A percentile compares a stretch with the other conserved stretches of the same genome.
These are phyloP conservation scores for Lachnellula occidentalis DNA, from an alignment of 2,329 filamentous ascomycete species.

Conservation along the genomic window DNA sequence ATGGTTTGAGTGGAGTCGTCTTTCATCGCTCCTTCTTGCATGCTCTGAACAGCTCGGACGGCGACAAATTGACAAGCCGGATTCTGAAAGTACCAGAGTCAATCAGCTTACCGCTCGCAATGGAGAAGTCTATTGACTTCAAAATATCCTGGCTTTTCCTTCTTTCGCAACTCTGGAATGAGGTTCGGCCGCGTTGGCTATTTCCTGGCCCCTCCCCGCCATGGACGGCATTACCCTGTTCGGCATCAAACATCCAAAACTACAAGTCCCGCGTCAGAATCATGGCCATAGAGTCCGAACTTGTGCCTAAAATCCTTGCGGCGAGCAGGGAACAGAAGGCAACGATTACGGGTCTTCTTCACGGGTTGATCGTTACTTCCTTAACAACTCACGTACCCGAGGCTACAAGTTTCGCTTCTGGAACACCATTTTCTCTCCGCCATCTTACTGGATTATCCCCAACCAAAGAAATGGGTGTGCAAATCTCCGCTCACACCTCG, in stretches of 20 bases:
- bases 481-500: slow-evolving; percentile 29
- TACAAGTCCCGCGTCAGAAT: slow-evolving; percentile 8
- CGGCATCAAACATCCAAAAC: slow-evolving; percentile 28
- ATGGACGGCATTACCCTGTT: slow-evolving; percentile 38
- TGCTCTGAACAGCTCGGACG: slow-evolving; percentile 33
- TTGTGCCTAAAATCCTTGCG: slow-evolving; percentile 3
- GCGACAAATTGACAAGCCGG: slow-evolving; percentile 11
- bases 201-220: slow-evolving; percentile 17
- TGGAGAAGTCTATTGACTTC: slow-evolving; percentile 24
- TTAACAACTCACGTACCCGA: slow-evolving; percentile 36
- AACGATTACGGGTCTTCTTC: slow-evolving; percentile 46
- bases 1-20: slow-evolving; percentile 43
- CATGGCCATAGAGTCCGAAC: slow-evolving; percentile 5
- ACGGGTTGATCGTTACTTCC: slow-evolving; percentile 40
- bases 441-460: slow-evolving; percentile 30
- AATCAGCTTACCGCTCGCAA: slow-evolving; percentile 14
- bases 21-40: slow-evolving; percentile 46
- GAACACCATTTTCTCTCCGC: slow-evolving; percentile 42
- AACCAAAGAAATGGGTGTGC: slow-evolving; percentile 27
- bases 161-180: slow-evolving; percentile 36
- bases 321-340: slow-evolving; percentile 30
- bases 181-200: slow-evolving; percentile 38
- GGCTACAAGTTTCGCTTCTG: slow-evolving; percentile 33
- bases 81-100: slow-evolving; percentile 30
- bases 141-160: slow-evolving; percentile 38